Evolutionary conservation across 2,329 filamentous ascomycete species (phyloP).

Genomic region (Apiospora koreana): DNA sequence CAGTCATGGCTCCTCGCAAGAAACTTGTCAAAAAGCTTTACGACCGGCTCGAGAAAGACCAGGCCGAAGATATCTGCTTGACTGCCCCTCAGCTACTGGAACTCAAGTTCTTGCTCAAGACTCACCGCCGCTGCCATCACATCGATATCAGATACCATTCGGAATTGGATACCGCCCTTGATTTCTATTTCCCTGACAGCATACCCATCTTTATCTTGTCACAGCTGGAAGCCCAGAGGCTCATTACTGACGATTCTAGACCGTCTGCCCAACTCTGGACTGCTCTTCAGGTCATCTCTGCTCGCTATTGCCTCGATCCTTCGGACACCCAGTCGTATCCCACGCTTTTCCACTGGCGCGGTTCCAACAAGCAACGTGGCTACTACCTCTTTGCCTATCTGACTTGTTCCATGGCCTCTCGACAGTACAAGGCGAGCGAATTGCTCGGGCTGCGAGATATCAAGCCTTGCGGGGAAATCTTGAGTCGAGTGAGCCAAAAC

Average conservation of each 20-base stretch:
- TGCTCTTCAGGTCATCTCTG: conserved; percentile 31
- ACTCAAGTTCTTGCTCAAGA: conserved; percentile 28
- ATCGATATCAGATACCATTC: conserved; percentile 13
- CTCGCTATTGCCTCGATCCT: conserved; percentile 20
- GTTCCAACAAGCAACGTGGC: conserved; percentile 34
- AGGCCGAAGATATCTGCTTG: conserved; percentile 26
- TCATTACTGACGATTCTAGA: conserved; percentile 35
- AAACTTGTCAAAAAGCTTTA: conserved; percentile 20
- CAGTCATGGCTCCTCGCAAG: conserved; percentile 15
- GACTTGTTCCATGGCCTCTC: conserved; percentile 41
- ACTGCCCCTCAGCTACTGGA: conserved; percentile 25
- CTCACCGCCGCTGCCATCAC: conserved; percentile 17
- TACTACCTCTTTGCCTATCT: conserved; percentile 44
- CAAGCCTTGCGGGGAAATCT: conserved; percentile 12
- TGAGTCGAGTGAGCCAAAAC: conserved; percentile 30
- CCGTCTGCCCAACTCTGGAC: conserved; percentile 29
- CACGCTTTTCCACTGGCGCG: conserved; percentile 42
- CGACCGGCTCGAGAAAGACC: conserved; percentile 23
- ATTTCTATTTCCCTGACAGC: conserved; percentile 16
- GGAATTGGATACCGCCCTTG: neutral
- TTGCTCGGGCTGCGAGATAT: conserved; percentile 42
- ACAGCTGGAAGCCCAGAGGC: conserved; percentile 40
- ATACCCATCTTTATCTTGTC: conserved; percentile 40
- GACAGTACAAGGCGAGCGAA: conserved; percentile 45
- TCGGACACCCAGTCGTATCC: conserved; percentile 29